A percentile compares a stretch with the other conserved stretches of the same genome.
Evolutionary conservation across 805 yeast species (phyloP).

Genomic region (Cephaloascus albidus): DNA sequence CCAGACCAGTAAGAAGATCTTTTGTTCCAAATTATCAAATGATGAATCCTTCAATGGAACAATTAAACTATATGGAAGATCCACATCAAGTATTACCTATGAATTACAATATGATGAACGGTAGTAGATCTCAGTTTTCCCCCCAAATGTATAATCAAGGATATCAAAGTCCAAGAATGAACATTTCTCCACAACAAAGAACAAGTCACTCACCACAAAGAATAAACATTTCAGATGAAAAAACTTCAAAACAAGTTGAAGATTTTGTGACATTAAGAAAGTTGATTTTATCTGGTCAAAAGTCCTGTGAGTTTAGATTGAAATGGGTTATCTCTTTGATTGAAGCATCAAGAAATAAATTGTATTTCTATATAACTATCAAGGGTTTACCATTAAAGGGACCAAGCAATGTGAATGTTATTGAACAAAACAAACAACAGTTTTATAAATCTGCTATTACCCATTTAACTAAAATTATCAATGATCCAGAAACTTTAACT

Average conservation of each 20-base stretch:
- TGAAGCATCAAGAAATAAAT: constrained; percentile 24
- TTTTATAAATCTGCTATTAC: constrained; percentile 28
- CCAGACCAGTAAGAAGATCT: neutral
- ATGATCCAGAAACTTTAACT: constrained; percentile 18
- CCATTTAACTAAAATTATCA: constrained; percentile 24
- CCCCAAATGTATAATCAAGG: constrained; percentile 4
- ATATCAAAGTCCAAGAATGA: neutral
- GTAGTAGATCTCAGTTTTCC: neutral
- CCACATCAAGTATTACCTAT: constrained; percentile 1
- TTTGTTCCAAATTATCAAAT: neutral
- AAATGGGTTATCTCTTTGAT: constrained; percentile 34
- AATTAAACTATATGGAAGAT: neutral
- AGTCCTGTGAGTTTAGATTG: constrained; percentile 27
- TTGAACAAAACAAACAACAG: constrained; percentile 17
- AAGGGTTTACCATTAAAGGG: constrained; percentile 24
- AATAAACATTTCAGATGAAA: constrained; percentile 12
- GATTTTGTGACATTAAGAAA: constrained; percentile 22
- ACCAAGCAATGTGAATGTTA: constrained; percentile 14
- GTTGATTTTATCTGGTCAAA: constrained; percentile 30
- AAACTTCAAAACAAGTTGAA: constrained; percentile 19
- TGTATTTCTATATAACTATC: constrained; percentile 30
- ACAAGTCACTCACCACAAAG: constrained; percentile 2
- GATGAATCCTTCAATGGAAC: neutral
- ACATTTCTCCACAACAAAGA: constrained; percentile 2
- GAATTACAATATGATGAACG: constrained; percentile 2